phyloP scores from a whole-genome alignment of 164 flowering plant genomes.

The Dillenia turbinata region DNA sequence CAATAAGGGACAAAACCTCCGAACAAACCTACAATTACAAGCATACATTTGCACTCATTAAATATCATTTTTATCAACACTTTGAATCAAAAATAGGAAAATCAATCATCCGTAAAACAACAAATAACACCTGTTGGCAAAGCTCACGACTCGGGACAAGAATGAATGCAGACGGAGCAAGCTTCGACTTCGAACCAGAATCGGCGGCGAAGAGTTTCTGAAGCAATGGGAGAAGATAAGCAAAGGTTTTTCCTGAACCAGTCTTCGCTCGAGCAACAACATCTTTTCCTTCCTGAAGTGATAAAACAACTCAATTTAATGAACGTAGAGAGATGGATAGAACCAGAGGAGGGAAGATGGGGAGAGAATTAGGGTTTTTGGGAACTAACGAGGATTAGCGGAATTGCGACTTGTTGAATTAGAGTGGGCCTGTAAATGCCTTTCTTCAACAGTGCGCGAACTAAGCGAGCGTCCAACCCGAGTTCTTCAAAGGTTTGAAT shows the following conservation, averaged over 20 bases:
- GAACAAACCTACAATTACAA: conserved; percentile 50
- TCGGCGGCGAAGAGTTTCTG: conserved; percentile 73
- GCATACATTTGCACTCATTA: conserved; percentile 2
- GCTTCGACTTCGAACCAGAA: conserved; percentile 27
- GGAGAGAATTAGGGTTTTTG: neutral
- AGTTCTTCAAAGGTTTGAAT: conserved; percentile 65
- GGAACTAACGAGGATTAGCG: conserved; percentile 59
- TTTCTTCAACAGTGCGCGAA: conserved; percentile 73
- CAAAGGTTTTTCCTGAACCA: conserved; percentile 95
- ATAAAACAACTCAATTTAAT: neutral
- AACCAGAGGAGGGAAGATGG: neutral
- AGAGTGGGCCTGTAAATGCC: conserved; percentile 70
- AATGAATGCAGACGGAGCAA: conserved; percentile 60
- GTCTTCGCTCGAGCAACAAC: conserved; percentile 93
- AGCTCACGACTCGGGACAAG: conserved; percentile 92
- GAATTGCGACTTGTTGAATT: conserved; percentile 71
- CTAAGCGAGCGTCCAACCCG: conserved; percentile 74
- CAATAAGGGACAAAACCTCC: conserved; percentile 58
- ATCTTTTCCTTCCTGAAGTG: conserved; percentile 79
- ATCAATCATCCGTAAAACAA: neutral
- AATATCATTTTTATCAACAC: neutral
- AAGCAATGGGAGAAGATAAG: conserved; percentile 87
- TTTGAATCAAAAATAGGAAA: neutral
- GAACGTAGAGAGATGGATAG: neutral
- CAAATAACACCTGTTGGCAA: conserved; percentile 57